Percentiles rank a stretch among this genome's conserved stretches.
Conservation (phyloP, 73 alveolate species). For the Stentor roeselii region DNA sequence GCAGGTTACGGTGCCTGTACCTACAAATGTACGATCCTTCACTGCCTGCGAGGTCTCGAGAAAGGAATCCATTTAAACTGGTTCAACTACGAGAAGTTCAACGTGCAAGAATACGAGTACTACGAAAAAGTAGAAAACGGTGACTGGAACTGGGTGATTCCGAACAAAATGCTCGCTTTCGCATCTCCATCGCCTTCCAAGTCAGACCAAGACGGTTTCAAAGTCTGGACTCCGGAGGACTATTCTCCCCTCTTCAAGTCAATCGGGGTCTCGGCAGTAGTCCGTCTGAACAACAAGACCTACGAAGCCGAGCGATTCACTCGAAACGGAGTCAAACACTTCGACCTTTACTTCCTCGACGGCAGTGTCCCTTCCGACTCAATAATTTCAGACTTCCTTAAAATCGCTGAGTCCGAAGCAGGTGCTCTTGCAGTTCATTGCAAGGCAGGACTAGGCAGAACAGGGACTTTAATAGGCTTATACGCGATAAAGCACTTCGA, state of each 20-base stretch:
- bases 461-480: constrained; percentile 81
- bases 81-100: constrained; percentile 55
- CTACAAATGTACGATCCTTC: constrained; percentile 49
- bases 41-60: constrained; percentile 66
- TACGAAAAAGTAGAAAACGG: constrained; percentile 50
- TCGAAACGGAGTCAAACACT: constrained; percentile 57
- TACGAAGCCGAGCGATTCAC: constrained; percentile 50
- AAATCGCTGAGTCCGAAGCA: constrained; percentile 54
- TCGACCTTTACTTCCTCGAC: constrained; percentile 68
- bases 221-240: constrained; percentile 77
- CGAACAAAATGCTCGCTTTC: constrained; percentile 40
- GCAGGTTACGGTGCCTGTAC: constrained; percentile 42
- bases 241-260: constrained; percentile 66
- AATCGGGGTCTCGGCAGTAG: constrained; percentile 51
- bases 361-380: constrained; percentile 71
- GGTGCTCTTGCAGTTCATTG: constrained; percentile 87
- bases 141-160: constrained; percentile 59
- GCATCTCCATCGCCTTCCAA: constrained; percentile 23
- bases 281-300: constrained; percentile 65
- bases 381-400: constrained; percentile 51
- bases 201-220: constrained; percentile 51
- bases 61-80: constrained; percentile 53
- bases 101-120: constrained; percentile 41
- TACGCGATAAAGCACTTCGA: constrained; percentile 76
- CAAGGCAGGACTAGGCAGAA: constrained; percentile 90